These are phyloP conservation scores for Hypomontagnella monticulosa DNA, from an alignment of 495 filamentous ascomycete species.

Conservation along the genomic window DNA sequence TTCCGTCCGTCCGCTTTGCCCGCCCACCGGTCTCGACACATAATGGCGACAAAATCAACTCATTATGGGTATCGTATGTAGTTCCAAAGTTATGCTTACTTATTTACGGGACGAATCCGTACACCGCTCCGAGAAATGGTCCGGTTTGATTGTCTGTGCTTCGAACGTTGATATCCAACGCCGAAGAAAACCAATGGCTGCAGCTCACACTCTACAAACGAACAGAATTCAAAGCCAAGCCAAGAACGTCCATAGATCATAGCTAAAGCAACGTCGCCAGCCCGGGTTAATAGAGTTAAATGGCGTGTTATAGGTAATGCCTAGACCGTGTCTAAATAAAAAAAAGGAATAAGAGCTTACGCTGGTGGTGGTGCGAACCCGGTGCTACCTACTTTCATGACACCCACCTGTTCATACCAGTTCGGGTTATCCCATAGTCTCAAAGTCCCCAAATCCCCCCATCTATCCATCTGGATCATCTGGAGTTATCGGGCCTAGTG, in stretches of 20 bases:
- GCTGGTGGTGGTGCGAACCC: conserved; percentile 10
- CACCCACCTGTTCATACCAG: no score
- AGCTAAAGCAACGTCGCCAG: no score
- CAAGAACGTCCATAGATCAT: no score
- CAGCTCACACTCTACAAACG: not conserved
- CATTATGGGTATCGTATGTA: no score
- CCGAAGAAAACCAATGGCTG: not conserved
- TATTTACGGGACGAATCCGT: conserved; percentile 1
- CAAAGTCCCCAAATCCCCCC: conserved; percentile 9
- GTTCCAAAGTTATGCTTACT: not conserved
- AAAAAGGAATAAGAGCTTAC: not conserved
- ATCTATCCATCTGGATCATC: conserved; percentile 10
- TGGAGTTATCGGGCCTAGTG: conserved; percentile 41
- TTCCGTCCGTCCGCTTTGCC: conserved; percentile 20
- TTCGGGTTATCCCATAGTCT: no score
- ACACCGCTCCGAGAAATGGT: conserved; percentile 7
- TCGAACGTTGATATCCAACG: not conserved
- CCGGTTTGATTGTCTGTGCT: conserved; percentile 5
- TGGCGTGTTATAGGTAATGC: not conserved
- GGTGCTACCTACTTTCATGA: conserved; percentile 1
- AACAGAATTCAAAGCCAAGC: no score
- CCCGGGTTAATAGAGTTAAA: no score
- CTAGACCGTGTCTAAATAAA: not conserved
- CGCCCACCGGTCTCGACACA: conserved; percentile 22
- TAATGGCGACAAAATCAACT: no score